Conservation (phyloP, 1,284 basidiomycete genomes). For the Boletus mariae region DNA sequence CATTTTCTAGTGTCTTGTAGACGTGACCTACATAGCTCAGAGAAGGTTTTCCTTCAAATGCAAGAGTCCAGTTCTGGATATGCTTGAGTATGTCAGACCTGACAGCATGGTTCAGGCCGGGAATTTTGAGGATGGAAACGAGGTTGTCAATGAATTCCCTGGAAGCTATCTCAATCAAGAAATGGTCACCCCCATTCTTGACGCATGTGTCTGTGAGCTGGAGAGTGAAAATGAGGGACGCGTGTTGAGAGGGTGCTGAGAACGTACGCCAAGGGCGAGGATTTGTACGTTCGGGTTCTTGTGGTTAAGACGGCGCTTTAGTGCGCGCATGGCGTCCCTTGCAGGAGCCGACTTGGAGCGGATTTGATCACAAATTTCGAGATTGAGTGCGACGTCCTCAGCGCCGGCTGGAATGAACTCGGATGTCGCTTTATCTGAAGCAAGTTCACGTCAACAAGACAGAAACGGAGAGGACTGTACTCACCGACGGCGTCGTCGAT, state of each 20-base stretch:
- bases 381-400: conserved; percentile 91
- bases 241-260: conserved; percentile 1
- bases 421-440: conserved; percentile 84
- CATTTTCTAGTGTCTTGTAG: conserved; percentile 73
- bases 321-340: conserved; percentile 83
- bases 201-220: conserved; percentile 91
- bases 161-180: conserved; percentile 80
- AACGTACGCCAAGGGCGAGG: conserved; percentile 76
- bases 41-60: conserved; percentile 80
- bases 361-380: conserved; percentile 97
- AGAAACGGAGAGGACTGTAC: conserved; percentile 22
- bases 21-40: conserved; percentile 75
- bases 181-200: conserved; percentile 97
- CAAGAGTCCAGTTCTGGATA: conserved; percentile 91
- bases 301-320: conserved; percentile 86
- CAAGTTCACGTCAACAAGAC: not conserved
- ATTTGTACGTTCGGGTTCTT: conserved; percentile 97
- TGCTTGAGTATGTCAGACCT: conserved; percentile 76
- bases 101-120: conserved; percentile 77
- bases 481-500: conserved; percentile 74
- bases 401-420: conserved; percentile 77
- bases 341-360: conserved; percentile 86
- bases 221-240: conserved; percentile 10
- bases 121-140: conserved; percentile 75
- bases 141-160: conserved; percentile 94